phyloP scores from a whole-genome alignment of 164 flowering plant genomes.

The Sedum album region DNA sequence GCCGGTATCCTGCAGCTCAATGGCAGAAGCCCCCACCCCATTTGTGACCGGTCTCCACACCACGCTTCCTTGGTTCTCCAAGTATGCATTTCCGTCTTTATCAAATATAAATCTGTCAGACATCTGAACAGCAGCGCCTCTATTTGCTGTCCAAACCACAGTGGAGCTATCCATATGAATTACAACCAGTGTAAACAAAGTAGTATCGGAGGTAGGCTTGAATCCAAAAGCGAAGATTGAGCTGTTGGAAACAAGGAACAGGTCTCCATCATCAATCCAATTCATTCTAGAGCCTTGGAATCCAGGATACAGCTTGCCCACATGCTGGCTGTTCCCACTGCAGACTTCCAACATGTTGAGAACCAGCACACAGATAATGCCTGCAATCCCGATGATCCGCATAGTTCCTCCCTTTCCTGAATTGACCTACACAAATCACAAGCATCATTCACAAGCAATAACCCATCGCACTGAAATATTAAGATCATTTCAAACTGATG shows the following conservation, averaged over 20 bases:
- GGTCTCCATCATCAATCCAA: slow-evolving; percentile 35
- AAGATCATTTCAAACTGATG: neutral
- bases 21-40: slow-evolving; percentile 27
- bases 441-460: slow-evolving; percentile 8
- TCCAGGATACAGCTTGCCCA: slow-evolving; percentile 26
- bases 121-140: slow-evolving; percentile 34
- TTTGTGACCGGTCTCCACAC: slow-evolving; percentile 40
- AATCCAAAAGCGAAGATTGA: slow-evolving; percentile 47
- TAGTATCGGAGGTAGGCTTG: slow-evolving; percentile 21
- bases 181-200: slow-evolving; percentile 30
- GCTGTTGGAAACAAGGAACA: slow-evolving; percentile 38
- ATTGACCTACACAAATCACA: neutral
- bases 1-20: slow-evolving; percentile 42
- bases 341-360: slow-evolving; percentile 19
- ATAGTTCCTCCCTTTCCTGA: slow-evolving; percentile 18
- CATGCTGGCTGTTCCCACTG: slow-evolving; percentile 21
- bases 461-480: neutral
- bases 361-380: slow-evolving; percentile 14
- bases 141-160: slow-evolving; percentile 51
- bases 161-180: slow-evolving; percentile 21
- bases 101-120: slow-evolving; percentile 37
- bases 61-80: slow-evolving; percentile 20
- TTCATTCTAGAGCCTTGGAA: slow-evolving; percentile 40
- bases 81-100: slow-evolving; percentile 28
- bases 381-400: slow-evolving; percentile 11